Percentiles rank a stretch among this genome's conserved stretches.
These are phyloP conservation scores for Fusarium paranaense DNA, from an alignment of 2,329 filamentous ascomycete species.

Conservation along the genomic window DNA sequence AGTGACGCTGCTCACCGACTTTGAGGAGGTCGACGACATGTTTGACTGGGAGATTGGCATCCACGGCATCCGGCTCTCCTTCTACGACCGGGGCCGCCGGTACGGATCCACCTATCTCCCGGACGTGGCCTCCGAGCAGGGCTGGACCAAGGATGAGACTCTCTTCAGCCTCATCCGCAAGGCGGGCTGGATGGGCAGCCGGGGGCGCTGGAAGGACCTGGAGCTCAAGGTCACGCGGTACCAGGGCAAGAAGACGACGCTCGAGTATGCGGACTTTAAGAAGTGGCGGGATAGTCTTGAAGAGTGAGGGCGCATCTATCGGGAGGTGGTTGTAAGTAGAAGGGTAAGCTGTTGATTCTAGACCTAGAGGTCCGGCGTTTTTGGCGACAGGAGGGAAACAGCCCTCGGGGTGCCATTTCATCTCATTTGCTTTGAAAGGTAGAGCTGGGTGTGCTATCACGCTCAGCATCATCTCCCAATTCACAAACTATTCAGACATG, in stretches of 20 bases:
- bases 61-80: constrained; percentile 89
- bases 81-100: constrained; percentile 77
- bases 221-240: constrained; percentile 85
- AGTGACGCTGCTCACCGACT: constrained; percentile 87
- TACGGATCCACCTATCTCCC: constrained; percentile 93
- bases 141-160: constrained; percentile 94
- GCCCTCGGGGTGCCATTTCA: constrained; percentile 18
- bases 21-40: constrained; percentile 78
- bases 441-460: constrained; percentile 27
- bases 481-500: constrained; percentile 25
- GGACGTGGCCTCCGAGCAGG: constrained; percentile 91
- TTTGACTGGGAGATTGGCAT: constrained; percentile 89
- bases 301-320: constrained; percentile 17
- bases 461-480: constrained; percentile 24
- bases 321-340: constrained; percentile 1
- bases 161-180: constrained; percentile 92
- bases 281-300: constrained; percentile 81
- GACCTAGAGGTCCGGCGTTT: constrained; percentile 45
- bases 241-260: constrained; percentile 81
- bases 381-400: constrained; percentile 21
- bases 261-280: constrained; percentile 80
- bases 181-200: constrained; percentile 89
- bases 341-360: constrained; percentile 43
- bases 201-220: constrained; percentile 82
- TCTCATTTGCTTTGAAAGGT: constrained; percentile 27